A percentile compares a stretch with the other conserved stretches of the same genome.
phyloP scores from a whole-genome alignment of 345 rosid species.

The Rhodomyrtus tomentosa region DNA sequence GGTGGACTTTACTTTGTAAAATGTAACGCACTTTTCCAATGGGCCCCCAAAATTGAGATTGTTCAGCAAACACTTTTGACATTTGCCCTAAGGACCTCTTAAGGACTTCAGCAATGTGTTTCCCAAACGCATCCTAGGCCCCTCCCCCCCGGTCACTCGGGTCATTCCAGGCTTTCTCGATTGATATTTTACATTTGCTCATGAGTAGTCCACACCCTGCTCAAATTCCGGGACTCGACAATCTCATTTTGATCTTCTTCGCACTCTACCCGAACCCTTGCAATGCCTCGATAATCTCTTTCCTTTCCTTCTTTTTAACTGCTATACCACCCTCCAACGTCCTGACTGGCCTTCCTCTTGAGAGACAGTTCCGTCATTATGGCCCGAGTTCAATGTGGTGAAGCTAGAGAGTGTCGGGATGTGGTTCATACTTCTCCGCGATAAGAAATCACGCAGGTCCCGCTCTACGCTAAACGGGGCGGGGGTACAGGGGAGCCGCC shows the following conservation, averaged over 20 bases:
- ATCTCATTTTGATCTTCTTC: background rate
- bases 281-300: background rate
- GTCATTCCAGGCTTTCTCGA: background rate
- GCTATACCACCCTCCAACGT: background rate
- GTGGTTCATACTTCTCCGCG: too few relatives aligned
- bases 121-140: background rate
- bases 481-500: too few relatives aligned
- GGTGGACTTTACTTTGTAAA: background rate
- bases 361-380: background rate
- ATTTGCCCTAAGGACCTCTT: background rate
- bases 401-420: too few relatives aligned
- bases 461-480: too few relatives aligned
- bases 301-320: background rate
- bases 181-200: too few relatives aligned
- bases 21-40: background rate
- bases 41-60: background rate
- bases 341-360: background rate
- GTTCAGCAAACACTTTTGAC: background rate
- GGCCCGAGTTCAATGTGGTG: too few relatives aligned
- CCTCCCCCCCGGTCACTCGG: background rate
- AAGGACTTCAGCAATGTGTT: background rate
- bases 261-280: background rate
- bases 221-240: too few relatives aligned
- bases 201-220: too few relatives aligned
- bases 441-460: too few relatives aligned